Evolutionary conservation across 2,329 filamentous ascomycete genomes (phyloP), one percentile per base, ranked within the genome.

Genomic region (Fusarium kyushuense): DNA sequence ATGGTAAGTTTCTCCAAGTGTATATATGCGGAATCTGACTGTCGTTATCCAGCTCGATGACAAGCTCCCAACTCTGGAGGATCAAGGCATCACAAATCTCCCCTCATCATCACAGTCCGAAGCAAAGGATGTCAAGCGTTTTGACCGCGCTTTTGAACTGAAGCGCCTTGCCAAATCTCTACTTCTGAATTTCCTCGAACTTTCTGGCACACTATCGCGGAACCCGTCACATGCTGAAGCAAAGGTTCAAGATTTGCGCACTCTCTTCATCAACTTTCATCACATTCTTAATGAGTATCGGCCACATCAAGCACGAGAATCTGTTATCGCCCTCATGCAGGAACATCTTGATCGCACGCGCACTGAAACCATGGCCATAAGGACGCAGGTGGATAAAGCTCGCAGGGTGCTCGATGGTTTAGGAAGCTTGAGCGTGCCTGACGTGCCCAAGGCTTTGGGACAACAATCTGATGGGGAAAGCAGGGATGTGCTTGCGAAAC

Each of bases 211-310:
- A 23, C 67, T 78, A 35, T 72, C 72, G 14, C 63, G 66, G 19
- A 72, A 69, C 25, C 77, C 79, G 1, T 45, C 71, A 41, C 72
- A 90, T 76, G 91, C 89, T 52, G 83, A 86, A 27, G 85, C 88
- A 41, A 97, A 97, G 76, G 85, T 95, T 45, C 84, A 88, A 43
- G 91, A 98, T 77, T 80, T 99, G 32, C 86, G 91, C 73, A 94
- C 90, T 17, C 82, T 98, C 29, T 90, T 97, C 67, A 90, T 95
- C 78, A 98, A 98, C 78, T 91, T 96, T 75, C 94, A 97, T 79
- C 93, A 96, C 75, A 86, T 97, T 54, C 89, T 98, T 69, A 99
- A 99, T 78, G 90, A 97, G 78, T 98, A 97, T 80, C 87, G 95
- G 32, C 94, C 94, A 12, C 94, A 97, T 77, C 95, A 98, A 80